phyloP scores from a whole-genome alignment of 352 stramenopile genomes.

The Phytopythium kandeliae region DNA sequence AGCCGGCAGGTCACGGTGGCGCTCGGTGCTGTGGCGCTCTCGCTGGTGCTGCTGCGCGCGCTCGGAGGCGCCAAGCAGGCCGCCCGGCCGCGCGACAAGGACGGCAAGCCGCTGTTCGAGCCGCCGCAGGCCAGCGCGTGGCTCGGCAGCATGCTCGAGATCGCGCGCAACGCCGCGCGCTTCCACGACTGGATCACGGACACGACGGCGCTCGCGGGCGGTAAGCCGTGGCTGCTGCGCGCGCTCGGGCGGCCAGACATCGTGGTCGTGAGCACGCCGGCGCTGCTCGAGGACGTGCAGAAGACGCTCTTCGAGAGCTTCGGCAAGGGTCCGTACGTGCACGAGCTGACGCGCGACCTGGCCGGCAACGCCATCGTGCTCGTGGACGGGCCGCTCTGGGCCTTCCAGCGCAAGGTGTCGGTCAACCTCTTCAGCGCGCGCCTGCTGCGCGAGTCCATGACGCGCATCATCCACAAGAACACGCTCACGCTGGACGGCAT shows the following conservation, averaged over 20 bases:
- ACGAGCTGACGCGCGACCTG: slow-evolving; percentile 32
- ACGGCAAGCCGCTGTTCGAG: slow-evolving; percentile 6
- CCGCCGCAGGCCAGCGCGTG: slow-evolving; percentile 11
- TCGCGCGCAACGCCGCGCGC: slow-evolving; percentile 21
- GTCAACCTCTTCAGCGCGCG: slow-evolving; percentile 34
- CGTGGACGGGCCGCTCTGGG: slow-evolving; percentile 32
- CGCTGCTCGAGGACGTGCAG: slow-evolving; percentile 36
- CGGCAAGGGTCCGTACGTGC: slow-evolving; percentile 34
- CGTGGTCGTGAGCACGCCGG: slow-evolving; percentile 21
- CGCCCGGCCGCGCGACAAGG: neutral
- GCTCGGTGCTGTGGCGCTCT: neutral
- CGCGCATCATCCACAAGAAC: slow-evolving; percentile 28
- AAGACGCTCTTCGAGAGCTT: slow-evolving; percentile 50
- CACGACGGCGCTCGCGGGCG: slow-evolving; percentile 26
- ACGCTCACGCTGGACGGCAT: slow-evolving; percentile 21
- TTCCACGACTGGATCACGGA: slow-evolving; percentile 60
- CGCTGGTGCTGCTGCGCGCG: neutral
- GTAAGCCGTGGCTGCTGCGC: slow-evolving; percentile 45
- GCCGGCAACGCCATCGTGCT: slow-evolving; percentile 40
- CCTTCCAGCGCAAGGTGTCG: slow-evolving; percentile 29
- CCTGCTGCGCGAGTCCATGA: slow-evolving; percentile 34
- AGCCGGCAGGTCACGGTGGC: slow-evolving; percentile 1
- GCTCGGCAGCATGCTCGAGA: slow-evolving; percentile 30
- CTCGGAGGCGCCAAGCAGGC: neutral
- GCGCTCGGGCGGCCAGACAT: slow-evolving; percentile 27